Evolutionary conservation across 192 early-diverging fungal genomes (phyloP).

Genomic region (Backusella tarrabulga): DNA sequence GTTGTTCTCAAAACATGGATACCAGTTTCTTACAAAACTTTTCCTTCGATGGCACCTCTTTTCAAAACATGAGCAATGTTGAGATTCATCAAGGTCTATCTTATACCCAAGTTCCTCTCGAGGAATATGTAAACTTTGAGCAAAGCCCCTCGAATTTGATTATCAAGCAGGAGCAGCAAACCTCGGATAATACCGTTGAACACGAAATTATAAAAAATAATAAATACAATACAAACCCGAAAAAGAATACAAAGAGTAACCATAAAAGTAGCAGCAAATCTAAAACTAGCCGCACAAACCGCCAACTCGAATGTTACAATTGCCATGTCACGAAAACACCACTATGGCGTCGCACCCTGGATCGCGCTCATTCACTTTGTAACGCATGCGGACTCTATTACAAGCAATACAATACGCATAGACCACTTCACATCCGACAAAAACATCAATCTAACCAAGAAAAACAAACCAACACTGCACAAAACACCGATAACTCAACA

Average conservation of each 20-base stretch:
- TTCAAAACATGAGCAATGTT: not conserved
- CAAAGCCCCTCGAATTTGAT: not conserved
- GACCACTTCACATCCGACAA: conserved; percentile 58
- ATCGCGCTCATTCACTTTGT: conserved; percentile 80
- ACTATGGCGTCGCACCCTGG: conserved; percentile 83
- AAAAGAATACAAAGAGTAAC: conserved; percentile 8
- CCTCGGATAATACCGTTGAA: conserved; percentile 9
- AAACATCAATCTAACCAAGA: conserved; percentile 14
- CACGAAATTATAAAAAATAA: conserved; percentile 2
- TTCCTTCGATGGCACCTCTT: not conserved
- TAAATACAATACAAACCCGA: conserved; percentile 6
- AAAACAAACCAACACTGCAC: not conserved
- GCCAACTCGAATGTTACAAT: conserved; percentile 58
- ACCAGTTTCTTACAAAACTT: not conserved
- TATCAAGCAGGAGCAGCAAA: not conserved
- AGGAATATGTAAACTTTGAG: conserved; percentile 5
- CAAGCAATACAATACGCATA: conserved; percentile 85
- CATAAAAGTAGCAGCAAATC: not conserved
- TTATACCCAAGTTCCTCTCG: conserved; percentile 1
- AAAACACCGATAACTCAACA: not conserved
- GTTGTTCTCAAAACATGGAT: not conserved
- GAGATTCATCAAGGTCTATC: not conserved
- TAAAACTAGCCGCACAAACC: conserved; percentile 36
- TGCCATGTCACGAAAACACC: conserved; percentile 85
- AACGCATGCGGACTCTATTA: conserved; percentile 96